Base-by-base conservation (phyloP, 1,284 basidiomycete genomes). In the Volvariella surrecta region DNA sequence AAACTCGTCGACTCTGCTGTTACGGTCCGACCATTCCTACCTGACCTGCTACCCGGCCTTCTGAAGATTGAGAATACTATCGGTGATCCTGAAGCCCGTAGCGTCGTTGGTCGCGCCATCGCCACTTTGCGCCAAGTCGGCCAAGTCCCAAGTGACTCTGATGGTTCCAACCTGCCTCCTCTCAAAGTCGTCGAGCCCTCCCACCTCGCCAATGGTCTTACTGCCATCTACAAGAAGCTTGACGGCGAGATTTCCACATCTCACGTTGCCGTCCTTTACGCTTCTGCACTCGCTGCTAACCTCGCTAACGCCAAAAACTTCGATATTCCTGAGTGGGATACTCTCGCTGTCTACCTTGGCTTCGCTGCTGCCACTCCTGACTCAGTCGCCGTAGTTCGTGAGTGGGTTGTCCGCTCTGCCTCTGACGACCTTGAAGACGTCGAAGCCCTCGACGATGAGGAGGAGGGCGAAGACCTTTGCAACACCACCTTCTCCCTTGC, bases 401-500 rank as follows among this genome's bases (percentile, higher is more conserved):
- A 95, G 61, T 85, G 92, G 76, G 84, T 89, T 50, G 87, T 96
- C 62, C 82, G 82, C 61, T 92, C 88, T 45, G 91, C 92, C 46
- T 77, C 82, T 52, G 84, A 89, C 52, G 86, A 79, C 50, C 73
- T 73, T 32, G 81, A 81, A 7, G 85, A 86, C 4, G 79, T 74
- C 16, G 74, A 79, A 37, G 82, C 72, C 46, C 72, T 70, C 45
- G 89, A 91, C 17, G 92, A 95, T 54, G 93, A 96, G 63, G 94
- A 96, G 67, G 92, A 95, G 69, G 93, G 93, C 53, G 94, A 96
- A 68, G 90, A 95, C 62, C 78, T 97, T 58, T 96, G 93, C 76
- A 95, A 97, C 77, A 94, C 88, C 78, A 91, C 93, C 67, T 96
- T 94, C 79, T 95, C 91, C 46, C 79, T 96, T 50, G 94, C 94